phyloP scores from a whole-genome alignment of 2,329 filamentous ascomycete genomes.

The Hawksworthiomyces lignivorus region DNA sequence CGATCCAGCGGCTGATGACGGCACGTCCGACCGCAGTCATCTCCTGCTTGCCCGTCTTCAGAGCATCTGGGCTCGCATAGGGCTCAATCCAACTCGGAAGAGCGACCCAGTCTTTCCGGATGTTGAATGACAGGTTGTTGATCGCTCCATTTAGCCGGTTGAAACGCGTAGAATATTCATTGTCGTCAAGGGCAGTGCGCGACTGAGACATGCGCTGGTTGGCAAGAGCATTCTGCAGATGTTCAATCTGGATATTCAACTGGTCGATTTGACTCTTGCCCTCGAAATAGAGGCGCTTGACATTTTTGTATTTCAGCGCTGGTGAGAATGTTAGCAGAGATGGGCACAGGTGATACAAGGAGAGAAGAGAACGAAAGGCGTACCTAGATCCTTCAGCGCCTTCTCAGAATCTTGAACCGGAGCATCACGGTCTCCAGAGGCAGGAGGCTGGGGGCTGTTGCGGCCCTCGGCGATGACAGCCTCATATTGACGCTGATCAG shows the following conservation, averaged over 20 bases:
- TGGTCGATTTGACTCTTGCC: constrained; percentile 87
- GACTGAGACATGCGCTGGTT: constrained; percentile 94
- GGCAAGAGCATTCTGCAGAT: constrained; percentile 93
- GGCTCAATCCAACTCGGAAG: constrained; percentile 74
- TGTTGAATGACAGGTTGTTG: constrained; percentile 90
- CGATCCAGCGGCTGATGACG: constrained; percentile 80
- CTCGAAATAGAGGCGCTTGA: constrained; percentile 96
- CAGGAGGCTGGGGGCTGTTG: constrained; percentile 48
- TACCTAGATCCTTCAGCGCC: constrained; percentile 50
- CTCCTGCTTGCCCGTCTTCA: constrained; percentile 85
- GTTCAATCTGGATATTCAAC: constrained; percentile 80
- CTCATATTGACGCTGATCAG: constrained; percentile 35
- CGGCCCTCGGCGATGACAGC: constrained; percentile 40
- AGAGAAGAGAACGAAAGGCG: constrained; percentile 18
- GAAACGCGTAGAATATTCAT: constrained; percentile 84
- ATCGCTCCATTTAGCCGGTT: constrained; percentile 87
- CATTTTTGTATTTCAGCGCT: constrained; percentile 85
- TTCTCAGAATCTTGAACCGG: constrained; percentile 40
- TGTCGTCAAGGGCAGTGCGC: constrained; percentile 89
- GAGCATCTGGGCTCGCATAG: constrained; percentile 76
- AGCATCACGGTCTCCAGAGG: constrained; percentile 31
- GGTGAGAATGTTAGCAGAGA: constrained; percentile 12
- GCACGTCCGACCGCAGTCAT: constrained; percentile 95
- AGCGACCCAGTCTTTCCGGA: constrained; percentile 85
- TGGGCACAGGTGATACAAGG: too few species aligned